A percentile compares a stretch with the other conserved stretches of the same genome.
Conservation (phyloP, 2,329 filamentous ascomycete genomes). For the Exophiala mesophila region DNA sequence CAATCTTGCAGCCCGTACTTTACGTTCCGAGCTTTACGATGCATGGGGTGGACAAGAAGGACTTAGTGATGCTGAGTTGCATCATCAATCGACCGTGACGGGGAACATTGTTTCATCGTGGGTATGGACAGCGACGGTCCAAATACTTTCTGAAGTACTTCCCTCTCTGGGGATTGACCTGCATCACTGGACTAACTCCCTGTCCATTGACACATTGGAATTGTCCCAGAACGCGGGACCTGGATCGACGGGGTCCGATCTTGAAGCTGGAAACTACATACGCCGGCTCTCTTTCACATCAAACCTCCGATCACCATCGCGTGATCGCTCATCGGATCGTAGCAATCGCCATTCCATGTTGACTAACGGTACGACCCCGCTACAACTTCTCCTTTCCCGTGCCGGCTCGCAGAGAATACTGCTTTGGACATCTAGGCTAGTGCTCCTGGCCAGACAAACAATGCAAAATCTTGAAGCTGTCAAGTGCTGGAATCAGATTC, state of each 20-base stretch:
- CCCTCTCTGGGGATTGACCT: constrained; percentile 11
- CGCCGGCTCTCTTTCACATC: constrained; percentile 11
- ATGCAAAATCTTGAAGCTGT: constrained; percentile 66
- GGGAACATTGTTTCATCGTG: constrained; percentile 46
- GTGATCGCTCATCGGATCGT: constrained; percentile 15
- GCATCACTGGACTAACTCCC: constrained; percentile 7
- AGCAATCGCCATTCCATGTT: constrained; percentile 10
- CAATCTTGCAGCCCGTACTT: constrained; percentile 69
- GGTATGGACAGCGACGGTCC: constrained; percentile 41
- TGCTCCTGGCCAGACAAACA: constrained; percentile 72
- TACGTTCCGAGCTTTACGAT: constrained; percentile 71
- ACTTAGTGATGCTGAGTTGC: constrained; percentile 31
- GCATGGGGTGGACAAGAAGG: constrained; percentile 46
- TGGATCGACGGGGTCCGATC: not conserved
- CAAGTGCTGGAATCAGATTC: constrained; percentile 10
- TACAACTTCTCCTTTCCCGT: constrained; percentile 6
- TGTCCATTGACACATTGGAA: constrained; percentile 17
- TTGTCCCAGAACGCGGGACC: constrained; percentile 8
- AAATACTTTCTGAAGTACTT: constrained; percentile 33
- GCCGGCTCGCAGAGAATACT: constrained; percentile 74
- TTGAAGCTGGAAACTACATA: not conserved
- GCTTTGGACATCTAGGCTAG: constrained; percentile 74
- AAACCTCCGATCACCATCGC: constrained; percentile 9
- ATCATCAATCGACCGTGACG: constrained; percentile 31
- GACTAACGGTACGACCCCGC: constrained; percentile 7